Conservation (phyloP, 768 basidiomycete genomes). For the Dioszegia crocea region DNA sequence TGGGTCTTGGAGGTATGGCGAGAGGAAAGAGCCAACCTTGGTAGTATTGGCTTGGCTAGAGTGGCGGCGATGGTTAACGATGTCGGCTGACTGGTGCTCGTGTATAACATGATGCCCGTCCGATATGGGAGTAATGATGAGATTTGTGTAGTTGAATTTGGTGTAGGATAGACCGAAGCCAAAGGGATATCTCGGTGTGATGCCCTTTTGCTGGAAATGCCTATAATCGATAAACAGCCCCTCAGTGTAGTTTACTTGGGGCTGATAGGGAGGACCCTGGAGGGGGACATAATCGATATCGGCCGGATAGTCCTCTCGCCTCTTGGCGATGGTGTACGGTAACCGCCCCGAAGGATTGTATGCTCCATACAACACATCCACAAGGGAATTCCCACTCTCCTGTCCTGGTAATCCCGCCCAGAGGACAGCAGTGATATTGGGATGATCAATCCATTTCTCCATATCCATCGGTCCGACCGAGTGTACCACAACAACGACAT, state of each 20-base stretch:
- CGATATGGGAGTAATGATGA: conserved; percentile 40
- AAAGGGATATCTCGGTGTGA: conserved; percentile 60
- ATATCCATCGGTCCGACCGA: conserved; percentile 59
- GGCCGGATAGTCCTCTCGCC: conserved; percentile 59
- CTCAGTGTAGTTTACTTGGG: conserved; percentile 64
- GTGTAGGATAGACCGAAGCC: conserved; percentile 88
- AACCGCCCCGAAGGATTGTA: conserved; percentile 70
- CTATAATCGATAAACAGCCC: conserved; percentile 66
- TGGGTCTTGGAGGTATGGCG: conserved; percentile 30
- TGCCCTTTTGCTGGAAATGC: conserved; percentile 52
- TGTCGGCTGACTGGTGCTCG: background rate
- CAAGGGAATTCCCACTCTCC: conserved; percentile 68
- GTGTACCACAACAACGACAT: conserved; percentile 66
- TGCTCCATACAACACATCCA: conserved; percentile 66
- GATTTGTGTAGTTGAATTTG: conserved; percentile 64
- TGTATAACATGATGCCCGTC: conserved; percentile 10
- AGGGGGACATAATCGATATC: conserved; percentile 53
- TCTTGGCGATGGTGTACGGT: conserved; percentile 73
- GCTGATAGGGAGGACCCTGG: conserved; percentile 49
- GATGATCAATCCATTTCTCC: conserved; percentile 67
- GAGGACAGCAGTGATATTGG: conserved; percentile 71
- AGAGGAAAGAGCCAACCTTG: conserved; percentile 3
- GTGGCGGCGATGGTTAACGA: too few species aligned
- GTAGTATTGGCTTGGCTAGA: background rate
- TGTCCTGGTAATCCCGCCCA: conserved; percentile 66